Base-by-base conservation (phyloP, 768 basidiomycete genomes). In the Russula foetens region DNA sequence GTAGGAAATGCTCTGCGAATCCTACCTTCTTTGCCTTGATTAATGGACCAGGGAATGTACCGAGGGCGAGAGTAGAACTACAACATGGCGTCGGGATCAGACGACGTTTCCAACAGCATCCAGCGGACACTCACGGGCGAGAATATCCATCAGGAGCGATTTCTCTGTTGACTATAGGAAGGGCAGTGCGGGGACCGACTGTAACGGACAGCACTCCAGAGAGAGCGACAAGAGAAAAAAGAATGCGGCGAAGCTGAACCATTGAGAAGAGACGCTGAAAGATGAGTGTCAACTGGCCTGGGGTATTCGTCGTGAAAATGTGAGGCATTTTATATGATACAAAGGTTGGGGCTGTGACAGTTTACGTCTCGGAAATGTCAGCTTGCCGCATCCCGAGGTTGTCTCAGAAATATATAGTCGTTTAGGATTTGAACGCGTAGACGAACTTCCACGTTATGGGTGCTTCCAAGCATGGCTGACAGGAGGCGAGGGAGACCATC, bases 71-170 rank as follows among this genome's bases (percentile, higher is more conserved):
- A 7, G 43, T 35, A 7, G 41, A 29, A 35, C 57, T 58, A 9
- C 2, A 33, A 12, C 35, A 35, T 35, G 35, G 35, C 2, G 8
- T 35, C 9, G 8, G 35, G 35, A 35, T 35, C 14, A 35, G 35
- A 7, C 9, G 35, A 12, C 9, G 9, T 7, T 35, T 35, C 35
- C 35, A 35, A 35, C 9, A 35, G 14, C 11, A 35, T 35, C 6
- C 35, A 35, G 9, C 9, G 35, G 15, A n/a, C 47, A n/a, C 53
- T 29, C 5, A 62, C 61, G 56, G 12, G 41, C 70, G 69, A 23
- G 35, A 24, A 41, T 55, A 68, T 0, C 70, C 70, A 49, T 71
- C 70, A 3, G 68, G 70, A 3, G 62, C 49, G 51, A 70, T 47
- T 11, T 31, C 2, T 6, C 24, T 19, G 51, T 52, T 62, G 33